Base-by-base conservation (phyloP, 768 basidiomycete species). In the Amanita polypyramis region DNA sequence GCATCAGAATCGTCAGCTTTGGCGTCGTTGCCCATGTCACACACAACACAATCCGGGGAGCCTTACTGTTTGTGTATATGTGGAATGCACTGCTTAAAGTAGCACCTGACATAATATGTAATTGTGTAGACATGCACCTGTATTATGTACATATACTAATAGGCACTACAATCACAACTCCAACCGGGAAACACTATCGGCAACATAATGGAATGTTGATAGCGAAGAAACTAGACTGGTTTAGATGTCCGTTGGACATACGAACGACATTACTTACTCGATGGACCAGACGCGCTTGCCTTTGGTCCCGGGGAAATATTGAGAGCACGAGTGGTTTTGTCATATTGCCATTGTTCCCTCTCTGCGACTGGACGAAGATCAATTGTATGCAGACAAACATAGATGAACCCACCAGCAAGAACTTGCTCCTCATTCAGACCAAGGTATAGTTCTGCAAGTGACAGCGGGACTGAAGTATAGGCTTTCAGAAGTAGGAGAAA, bases 391-490 rank as follows among this genome's bases (percentile, higher is more conserved):
- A 19, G 40, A 35, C 5, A 30, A 25, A 41, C 10, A n/a, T 17
- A 12, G 29, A 39, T 29, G 14, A 52, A 23, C 63, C 42, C 40
- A 74, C 74, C 68, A 39, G 56, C 39, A 12, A 75, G 54, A 11
- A 73, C 59, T 35, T 68, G 59, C 17, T 70, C 69, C 2, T 60
- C 51, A 6, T 62, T 50, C 51, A 78, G 61, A 19, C 80, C 79
- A 35, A 86, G 67, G 57, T 84, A 85, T 21, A 53, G 61, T 53
- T 77, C 71, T 10, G 77, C 79, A 3, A 80, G 66, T 2, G 70
- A 47, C 9, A 79, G 51, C 10, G 77, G 73, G 19, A 88, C 62
- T 1, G 80, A 77, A 2, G 75, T 72, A 61, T 84, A 86, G n/a
- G 80, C 81, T 55, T 70, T 75, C 7, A 77, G 72, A 17, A 86